Percentiles rank a stretch among this genome's conserved stretches.
Evolutionary conservation across 2,329 filamentous ascomycete species (phyloP).

Genomic region (Penicillium sp.): DNA sequence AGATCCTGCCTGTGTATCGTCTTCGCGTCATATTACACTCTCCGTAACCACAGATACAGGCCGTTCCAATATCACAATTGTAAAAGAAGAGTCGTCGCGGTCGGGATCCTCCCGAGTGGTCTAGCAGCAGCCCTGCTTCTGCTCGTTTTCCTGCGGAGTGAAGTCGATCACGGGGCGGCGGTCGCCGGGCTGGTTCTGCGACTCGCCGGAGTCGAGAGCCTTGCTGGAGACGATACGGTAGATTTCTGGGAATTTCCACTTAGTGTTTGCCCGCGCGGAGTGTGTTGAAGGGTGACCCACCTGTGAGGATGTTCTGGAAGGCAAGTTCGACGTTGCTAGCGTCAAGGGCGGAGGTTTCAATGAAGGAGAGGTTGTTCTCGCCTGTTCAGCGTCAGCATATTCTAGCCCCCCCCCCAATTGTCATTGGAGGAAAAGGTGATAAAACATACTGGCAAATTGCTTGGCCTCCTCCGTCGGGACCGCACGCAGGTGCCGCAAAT

Average conservation of each 20-base stretch:
- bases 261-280: not conserved
- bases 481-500: slow-evolving; percentile 96
- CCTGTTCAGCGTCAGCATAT: slow-evolving; percentile 51
- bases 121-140: slow-evolving; percentile 58
- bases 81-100: slow-evolving; percentile 39
- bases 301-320: slow-evolving; percentile 98
- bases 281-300: slow-evolving; percentile 52
- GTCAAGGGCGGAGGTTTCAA: slow-evolving; percentile 97
- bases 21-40: slow-evolving; percentile 37
- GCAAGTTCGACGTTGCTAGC: slow-evolving; percentile 98
- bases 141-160: slow-evolving; percentile 73
- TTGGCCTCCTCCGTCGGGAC: slow-evolving; percentile 98
- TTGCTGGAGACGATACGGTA: slow-evolving; percentile 99
- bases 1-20: slow-evolving; percentile 36
- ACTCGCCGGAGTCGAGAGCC: slow-evolving; percentile 85
- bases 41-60: slow-evolving; percentile 37
- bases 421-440: too few species aligned
- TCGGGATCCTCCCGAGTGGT: slow-evolving; percentile 25
- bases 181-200: slow-evolving; percentile 73
- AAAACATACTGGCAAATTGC: slow-evolving; percentile 82
- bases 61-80: slow-evolving; percentile 41
- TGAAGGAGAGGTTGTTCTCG: slow-evolving; percentile 98
- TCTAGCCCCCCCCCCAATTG: not conserved
- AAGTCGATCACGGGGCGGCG: slow-evolving; percentile 78
- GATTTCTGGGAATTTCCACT: slow-evolving; percentile 69